Base-by-base conservation (phyloP, 1,284 basidiomycete species). In the Microbotryum intermedium region DNA sequence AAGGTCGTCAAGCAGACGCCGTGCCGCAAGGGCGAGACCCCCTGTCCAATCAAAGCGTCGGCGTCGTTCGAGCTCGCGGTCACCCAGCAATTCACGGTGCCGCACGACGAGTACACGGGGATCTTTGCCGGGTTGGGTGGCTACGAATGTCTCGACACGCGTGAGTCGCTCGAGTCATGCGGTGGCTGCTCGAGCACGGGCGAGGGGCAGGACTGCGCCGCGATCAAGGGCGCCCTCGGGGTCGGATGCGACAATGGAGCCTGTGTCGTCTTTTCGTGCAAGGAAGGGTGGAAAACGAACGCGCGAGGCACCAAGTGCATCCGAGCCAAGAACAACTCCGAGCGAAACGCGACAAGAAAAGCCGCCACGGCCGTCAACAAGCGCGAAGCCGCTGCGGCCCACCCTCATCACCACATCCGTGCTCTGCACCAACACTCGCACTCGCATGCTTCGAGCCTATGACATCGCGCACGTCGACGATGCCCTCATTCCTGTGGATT, bases 171-270 rank as follows among this genome's bases (percentile, higher is more conserved):
- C 57, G 73, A 77, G 58, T 72, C 51, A 4, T 90, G 87, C 73
- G 87, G 87, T 70, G 88, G 88, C 44, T 90, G 87, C 72, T 74
- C 80, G 7, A 79, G 81, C 5, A 74, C 78, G 42, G 82, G 83
- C 29, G 71, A 78, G 52, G 87, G 87, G 45, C 77, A 82, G 71
- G 85, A 90, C 74, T 90, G 87, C 75, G 84, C 82, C 26, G 71
- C 77, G 23, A 86, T 90, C 67, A 66, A 76, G 50, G 80, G 83
- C 67, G 82, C 80, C 28, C 80, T 81, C 77, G 83, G 84, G 62
- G 84, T 88, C 57, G 83, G 81, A 1, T 70, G 69, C 57, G 46
- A 65, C 30, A 55, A 55, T 11, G 66, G 68, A 25, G 25, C 50
- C 23, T 70, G 69, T 59, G 45, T 54, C 29, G 66, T 75, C 54